Percentiles rank a stretch among this genome's conserved stretches.
Evolutionary conservation across 768 basidiomycete genomes (phyloP).

Genomic region (Erythrobasidium yunnanense): DNA sequence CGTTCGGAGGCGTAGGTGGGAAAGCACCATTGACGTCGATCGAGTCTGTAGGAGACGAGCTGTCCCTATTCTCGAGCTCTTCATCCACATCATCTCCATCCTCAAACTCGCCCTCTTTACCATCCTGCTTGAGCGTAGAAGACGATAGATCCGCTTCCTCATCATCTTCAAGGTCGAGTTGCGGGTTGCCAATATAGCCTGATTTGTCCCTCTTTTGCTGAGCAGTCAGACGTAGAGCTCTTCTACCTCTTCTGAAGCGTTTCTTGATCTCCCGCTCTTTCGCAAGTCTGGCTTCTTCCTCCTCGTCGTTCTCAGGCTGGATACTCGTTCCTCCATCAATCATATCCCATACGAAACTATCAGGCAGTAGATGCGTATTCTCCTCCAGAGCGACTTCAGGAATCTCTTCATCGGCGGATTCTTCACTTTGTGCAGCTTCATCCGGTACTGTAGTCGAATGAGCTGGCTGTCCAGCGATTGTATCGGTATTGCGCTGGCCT

Average conservation of each 20-base stretch:
- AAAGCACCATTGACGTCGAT: too few species aligned
- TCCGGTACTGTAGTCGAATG: slow-evolving; percentile 44
- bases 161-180: not conserved
- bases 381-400: slow-evolving; percentile 87
- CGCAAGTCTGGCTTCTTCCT: not conserved
- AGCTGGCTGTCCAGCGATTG: slow-evolving; percentile 25
- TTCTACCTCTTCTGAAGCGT: slow-evolving; percentile 13
- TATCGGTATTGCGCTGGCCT: too few species aligned
- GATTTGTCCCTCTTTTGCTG: slow-evolving; percentile 1
- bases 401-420: slow-evolving; percentile 61
- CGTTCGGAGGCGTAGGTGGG: not conserved
- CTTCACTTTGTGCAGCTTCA: slow-evolving; percentile 23
- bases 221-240: not conserved
- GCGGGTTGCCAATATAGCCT: not conserved
- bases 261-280: not conserved
- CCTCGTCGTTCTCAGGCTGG: slow-evolving; percentile 33
- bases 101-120: not conserved
- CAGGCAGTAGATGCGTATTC: slow-evolving; percentile 91
- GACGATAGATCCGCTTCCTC: slow-evolving; percentile 20
- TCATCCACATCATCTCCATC: not conserved
- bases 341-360: slow-evolving; percentile 60
- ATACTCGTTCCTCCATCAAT: slow-evolving; percentile 34
- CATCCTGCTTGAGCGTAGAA: slow-evolving; percentile 10
- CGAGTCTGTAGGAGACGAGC: not conserved
- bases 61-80: not conserved